Conservation (phyloP, 1,284 basidiomycete species). For the Stygiomarasmius scandens region DNA sequence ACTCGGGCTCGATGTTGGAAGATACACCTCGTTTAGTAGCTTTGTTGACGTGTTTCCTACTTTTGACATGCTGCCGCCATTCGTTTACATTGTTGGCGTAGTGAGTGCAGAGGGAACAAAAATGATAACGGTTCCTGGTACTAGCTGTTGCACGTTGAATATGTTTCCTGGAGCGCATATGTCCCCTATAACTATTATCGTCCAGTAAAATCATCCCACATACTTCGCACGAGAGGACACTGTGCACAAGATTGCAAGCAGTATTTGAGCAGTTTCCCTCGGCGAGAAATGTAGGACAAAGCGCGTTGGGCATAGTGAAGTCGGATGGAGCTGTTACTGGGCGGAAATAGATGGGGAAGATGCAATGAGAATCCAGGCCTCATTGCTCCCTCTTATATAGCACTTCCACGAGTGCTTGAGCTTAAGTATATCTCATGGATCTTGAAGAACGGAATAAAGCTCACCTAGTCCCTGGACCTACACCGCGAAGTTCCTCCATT, state of each 20-base stretch:
- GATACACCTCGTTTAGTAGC: conserved; percentile 10
- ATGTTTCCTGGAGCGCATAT: conserved; percentile 31
- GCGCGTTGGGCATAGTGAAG: neutral
- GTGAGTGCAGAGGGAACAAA: conserved; percentile 10
- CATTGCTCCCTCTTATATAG: no score
- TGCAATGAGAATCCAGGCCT: no score
- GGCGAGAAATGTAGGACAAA: conserved; percentile 37
- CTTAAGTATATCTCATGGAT: no score
- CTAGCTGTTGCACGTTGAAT: conserved; percentile 22
- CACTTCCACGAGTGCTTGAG: no score
- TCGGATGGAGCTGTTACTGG: no score
- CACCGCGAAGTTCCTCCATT: no score
- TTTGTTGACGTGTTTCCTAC: conserved; percentile 17
- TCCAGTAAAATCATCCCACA: conserved; percentile 38
- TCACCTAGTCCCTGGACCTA: no score
- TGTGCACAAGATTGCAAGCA: conserved; percentile 37
- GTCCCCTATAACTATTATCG: conserved; percentile 25
- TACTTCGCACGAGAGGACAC: conserved; percentile 37
- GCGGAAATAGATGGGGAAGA: no score
- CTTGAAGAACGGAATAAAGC: no score
- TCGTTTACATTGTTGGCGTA: conserved; percentile 2
- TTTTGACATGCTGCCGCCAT: conserved; percentile 6
- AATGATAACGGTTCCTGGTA: neutral
- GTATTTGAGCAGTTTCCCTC: conserved; percentile 35
- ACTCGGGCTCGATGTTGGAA: conserved; percentile 32